phyloP scores from a whole-genome alignment of 1,284 basidiomycete genomes.

The Ceratobasidium sp. region DNA sequence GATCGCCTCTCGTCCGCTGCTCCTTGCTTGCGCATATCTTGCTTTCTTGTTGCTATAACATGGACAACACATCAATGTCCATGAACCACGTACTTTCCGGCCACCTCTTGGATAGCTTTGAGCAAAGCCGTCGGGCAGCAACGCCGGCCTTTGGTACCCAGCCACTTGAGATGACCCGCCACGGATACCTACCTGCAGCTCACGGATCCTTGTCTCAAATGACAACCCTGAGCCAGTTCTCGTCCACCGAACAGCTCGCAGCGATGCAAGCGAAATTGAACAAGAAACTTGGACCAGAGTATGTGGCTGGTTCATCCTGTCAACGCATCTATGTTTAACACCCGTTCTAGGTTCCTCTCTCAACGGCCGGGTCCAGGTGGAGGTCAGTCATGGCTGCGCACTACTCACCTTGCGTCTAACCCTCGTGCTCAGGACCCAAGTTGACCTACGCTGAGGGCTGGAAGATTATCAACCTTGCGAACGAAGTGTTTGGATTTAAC shows the following conservation, averaged over 20 bases:
- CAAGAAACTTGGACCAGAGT: slow-evolving; percentile 93
- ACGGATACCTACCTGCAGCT: slow-evolving; percentile 10
- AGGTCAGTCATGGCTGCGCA: slow-evolving; percentile 6
- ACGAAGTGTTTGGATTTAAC: slow-evolving; percentile 98
- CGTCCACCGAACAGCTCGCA: slow-evolving; percentile 69
- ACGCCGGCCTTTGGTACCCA: slow-evolving; percentile 36
- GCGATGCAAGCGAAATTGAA: slow-evolving; percentile 84
- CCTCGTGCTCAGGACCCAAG: slow-evolving; percentile 65
- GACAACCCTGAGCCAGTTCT: slow-evolving; percentile 17
- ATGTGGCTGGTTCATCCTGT: slow-evolving; percentile 48
- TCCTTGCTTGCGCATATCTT: not conserved
- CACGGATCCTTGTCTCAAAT: slow-evolving; percentile 23
- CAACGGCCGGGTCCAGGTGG: slow-evolving; percentile 90
- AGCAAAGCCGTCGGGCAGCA: slow-evolving; percentile 38
- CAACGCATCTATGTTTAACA: not conserved
- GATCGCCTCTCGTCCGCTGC: not conserved
- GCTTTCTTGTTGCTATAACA: not conserved
- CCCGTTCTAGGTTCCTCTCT: slow-evolving; percentile 63
- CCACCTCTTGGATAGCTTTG: slow-evolving; percentile 30
- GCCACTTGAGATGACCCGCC: not conserved
- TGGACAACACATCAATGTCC: slow-evolving; percentile 31
- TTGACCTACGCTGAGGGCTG: slow-evolving; percentile 97
- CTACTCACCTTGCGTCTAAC: not conserved
- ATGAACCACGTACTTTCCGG: slow-evolving; percentile 32
- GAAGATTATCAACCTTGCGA: slow-evolving; percentile 96